phyloP scores from a whole-genome alignment of 176 grass and related monocot species.

The Cenchrus purpureus region DNA sequence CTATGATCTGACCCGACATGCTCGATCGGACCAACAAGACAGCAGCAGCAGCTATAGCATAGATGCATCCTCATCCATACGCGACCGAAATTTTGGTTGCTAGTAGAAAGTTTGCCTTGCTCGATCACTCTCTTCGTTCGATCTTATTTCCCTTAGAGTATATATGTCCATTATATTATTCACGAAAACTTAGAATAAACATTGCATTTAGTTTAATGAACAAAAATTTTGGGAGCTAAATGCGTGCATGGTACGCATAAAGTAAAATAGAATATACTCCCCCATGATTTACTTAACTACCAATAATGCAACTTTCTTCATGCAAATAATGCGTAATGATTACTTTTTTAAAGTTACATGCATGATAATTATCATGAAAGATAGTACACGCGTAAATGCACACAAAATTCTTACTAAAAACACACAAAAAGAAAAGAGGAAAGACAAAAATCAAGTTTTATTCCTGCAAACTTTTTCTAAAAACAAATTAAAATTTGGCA shows the following conservation, averaged over 20 bases:
- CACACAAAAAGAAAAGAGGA: too few species aligned
- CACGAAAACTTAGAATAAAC: too few species aligned
- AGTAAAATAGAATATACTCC: background rate
- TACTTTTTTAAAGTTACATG: too few species aligned
- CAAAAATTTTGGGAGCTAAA: background rate
- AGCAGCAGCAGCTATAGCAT: background rate
- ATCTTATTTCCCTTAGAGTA: background rate
- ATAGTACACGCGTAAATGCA: too few species aligned
- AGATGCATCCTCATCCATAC: background rate
- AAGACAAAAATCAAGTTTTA: too few species aligned
- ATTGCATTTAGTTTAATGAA: background rate
- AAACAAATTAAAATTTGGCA: too few species aligned
- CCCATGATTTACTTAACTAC: background rate
- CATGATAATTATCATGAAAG: too few species aligned
- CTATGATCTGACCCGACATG: constrained; percentile 30
- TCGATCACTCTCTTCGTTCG: background rate
- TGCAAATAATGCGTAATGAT: background rate
- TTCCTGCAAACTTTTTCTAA: too few species aligned
- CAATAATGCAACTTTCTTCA: background rate
- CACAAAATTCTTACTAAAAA: too few species aligned
- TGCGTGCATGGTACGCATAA: background rate
- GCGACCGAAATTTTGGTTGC: constrained; percentile 26
- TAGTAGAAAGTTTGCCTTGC: background rate
- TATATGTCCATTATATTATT: too few species aligned
- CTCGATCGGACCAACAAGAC: background rate